Base-by-base conservation (phyloP, 1,284 basidiomycete genomes). In the Fomes fomentarius region DNA sequence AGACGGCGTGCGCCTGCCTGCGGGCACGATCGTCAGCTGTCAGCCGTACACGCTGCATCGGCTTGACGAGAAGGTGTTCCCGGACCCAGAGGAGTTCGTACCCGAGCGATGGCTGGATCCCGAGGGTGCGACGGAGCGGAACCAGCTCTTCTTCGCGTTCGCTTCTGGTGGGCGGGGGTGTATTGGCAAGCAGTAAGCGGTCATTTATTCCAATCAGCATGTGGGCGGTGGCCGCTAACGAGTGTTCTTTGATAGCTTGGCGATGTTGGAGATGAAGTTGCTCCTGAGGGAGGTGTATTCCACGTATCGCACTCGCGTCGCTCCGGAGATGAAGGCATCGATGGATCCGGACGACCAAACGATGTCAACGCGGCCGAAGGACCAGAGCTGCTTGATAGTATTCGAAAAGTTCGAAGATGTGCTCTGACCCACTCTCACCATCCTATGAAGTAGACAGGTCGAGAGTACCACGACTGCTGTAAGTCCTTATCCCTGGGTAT, bases 81-180 rank as follows among this genome's bases (percentile, higher is more conserved):
- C 93, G 30, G 82, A 94, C 51, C 93, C 96, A 8, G 91, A 96
- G 34, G 73, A 76, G 56, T 89, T 97, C 71, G 65, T 78, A 21
- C 96, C 96, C 4, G 94, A 97, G 70, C 87, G 96, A 59, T 98
- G 94, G 94, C 77, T 98, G 47, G 88, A 93, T 61, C 80, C 87
- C 44, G 76, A 84, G 21, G 84, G 85, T 63, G 74, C 80, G n/a
- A 46, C 43, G 25, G 61, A 58, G 54, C 50, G 64, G n/a, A 61
- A 64, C 37, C 63, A 61, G 51, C 51, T 65, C 26, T 65, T 66
- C 59, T 65, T 66, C 48, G 61, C 63, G 26, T 66, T 66, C 53
- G 54, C 52, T 3, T 47, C 65, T 11, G 65, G 65, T 1, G 65
- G 63, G 15, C 31, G 65, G 14, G 65, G 63, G 1, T 66, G 65